A percentile compares a stretch with the other conserved stretches of the same genome.
phyloP scores from a whole-genome alignment of 208 protist species.

The Novymonas esmeraldas region DNA sequence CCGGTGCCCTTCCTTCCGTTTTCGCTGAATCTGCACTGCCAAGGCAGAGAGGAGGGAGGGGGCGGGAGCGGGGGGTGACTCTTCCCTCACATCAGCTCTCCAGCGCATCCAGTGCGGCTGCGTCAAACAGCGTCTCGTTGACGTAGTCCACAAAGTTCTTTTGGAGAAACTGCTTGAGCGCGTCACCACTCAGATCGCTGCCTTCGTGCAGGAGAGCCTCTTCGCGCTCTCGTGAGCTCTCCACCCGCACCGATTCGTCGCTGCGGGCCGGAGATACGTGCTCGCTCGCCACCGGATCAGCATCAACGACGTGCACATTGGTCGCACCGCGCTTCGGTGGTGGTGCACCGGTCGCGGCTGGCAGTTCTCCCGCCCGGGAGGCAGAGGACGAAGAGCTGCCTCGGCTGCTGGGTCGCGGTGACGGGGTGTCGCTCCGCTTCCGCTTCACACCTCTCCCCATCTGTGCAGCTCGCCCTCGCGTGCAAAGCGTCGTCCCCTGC shows the following conservation, averaged over 20 bases:
- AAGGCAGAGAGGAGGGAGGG: not conserved
- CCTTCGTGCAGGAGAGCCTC: conserved; percentile 49
- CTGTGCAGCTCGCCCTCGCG: not conserved
- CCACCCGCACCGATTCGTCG: conserved; percentile 26
- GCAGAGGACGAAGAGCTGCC: conserved; percentile 3
- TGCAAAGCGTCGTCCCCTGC: too few relatives aligned
- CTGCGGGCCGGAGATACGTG: conserved; percentile 15
- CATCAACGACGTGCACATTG: conserved; percentile 27
- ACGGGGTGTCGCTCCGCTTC: not conserved
- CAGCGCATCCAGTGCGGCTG: conserved; percentile 25
- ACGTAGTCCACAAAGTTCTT: conserved; percentile 84
- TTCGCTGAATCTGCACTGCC: too few relatives aligned
- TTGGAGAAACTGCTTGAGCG: conserved; percentile 73
- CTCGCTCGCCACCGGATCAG: conserved; percentile 1
- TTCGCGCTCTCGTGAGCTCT: conserved; percentile 45
- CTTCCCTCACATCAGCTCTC: not conserved
- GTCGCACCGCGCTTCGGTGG: not conserved
- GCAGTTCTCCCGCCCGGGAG: not conserved
- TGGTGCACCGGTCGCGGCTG: not conserved
- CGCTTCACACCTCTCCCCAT: conserved; percentile 15
- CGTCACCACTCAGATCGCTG: conserved; percentile 29
- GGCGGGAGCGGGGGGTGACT: too few relatives aligned
- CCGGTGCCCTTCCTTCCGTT: too few relatives aligned
- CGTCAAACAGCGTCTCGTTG: conserved; percentile 52
- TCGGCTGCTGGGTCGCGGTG: conserved; percentile 8